phyloP scores from a whole-genome alignment of 805 yeast species.

The Nadsonia fulvescens region DNA sequence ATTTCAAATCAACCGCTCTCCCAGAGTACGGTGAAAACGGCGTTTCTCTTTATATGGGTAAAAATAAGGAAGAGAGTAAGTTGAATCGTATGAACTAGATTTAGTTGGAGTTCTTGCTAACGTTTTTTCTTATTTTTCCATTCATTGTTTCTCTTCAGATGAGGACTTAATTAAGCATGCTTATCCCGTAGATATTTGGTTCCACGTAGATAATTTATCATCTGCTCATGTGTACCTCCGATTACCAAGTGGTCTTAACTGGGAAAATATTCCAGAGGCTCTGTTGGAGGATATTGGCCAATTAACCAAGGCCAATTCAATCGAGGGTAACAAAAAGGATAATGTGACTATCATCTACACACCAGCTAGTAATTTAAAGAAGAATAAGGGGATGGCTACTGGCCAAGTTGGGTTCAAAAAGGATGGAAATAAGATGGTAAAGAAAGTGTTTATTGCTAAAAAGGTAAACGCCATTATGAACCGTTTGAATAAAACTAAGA shows the following conservation, averaged over 20 bases:
- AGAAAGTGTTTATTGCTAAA: conserved; percentile 32
- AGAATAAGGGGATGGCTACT: conserved; percentile 52
- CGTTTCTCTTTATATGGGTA: conserved; percentile 43
- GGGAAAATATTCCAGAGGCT: conserved; percentile 31
- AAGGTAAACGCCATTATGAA: conserved; percentile 44
- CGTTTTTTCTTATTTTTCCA: conserved; percentile 17
- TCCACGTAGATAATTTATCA: conserved; percentile 60
- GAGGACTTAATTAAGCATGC: conserved; percentile 23
- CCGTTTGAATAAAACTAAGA: conserved; percentile 44
- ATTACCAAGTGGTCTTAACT: conserved; percentile 27
- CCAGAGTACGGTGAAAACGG: conserved; percentile 19
- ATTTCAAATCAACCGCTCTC: conserved; percentile 22
- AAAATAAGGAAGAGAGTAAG: conserved; percentile 48
- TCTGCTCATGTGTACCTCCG: conserved; percentile 65
- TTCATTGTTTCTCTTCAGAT: conserved; percentile 16
- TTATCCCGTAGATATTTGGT: conserved; percentile 15
- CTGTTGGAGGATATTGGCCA: conserved; percentile 47
- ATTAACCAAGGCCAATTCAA: conserved; percentile 59
- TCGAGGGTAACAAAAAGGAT: conserved; percentile 53
- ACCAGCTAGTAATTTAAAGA: conserved; percentile 52
- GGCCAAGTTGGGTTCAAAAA: conserved; percentile 67
- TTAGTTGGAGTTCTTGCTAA: background rate
- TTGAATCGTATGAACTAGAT: background rate
- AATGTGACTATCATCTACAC: conserved; percentile 53
- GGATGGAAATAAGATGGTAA: conserved; percentile 27